phyloP scores from a whole-genome alignment of 495 filamentous ascomycete species.

The Podospora tetraspora region DNA sequence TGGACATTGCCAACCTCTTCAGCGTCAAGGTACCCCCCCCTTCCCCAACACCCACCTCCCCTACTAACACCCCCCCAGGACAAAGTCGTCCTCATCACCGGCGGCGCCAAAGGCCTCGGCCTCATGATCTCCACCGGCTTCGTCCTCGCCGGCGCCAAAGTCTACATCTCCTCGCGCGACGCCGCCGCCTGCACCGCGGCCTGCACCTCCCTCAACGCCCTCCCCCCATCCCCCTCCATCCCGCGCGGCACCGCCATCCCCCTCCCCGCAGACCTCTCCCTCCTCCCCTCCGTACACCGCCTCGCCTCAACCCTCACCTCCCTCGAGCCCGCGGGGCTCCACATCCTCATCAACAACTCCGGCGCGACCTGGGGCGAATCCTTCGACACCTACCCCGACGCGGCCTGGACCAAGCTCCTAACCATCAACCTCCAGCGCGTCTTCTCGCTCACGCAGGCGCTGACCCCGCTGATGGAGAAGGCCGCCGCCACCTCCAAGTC shows the following conservation, averaged over 20 bases:
- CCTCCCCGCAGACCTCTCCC: slow-evolving; percentile 36
- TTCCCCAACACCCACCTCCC: background rate
- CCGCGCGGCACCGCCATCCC: slow-evolving; percentile 27
- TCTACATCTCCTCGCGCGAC: slow-evolving; percentile 76
- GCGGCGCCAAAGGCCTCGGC: slow-evolving; percentile 56
- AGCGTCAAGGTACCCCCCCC: slow-evolving; percentile 50
- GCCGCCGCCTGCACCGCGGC: slow-evolving; percentile 32
- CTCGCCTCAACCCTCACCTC: slow-evolving; percentile 57
- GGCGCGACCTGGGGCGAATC: slow-evolving; percentile 73
- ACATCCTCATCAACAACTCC: slow-evolving; percentile 77
- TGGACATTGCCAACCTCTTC: slow-evolving; percentile 55
- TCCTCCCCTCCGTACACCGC: slow-evolving; percentile 48
- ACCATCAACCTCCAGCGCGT: slow-evolving; percentile 77
- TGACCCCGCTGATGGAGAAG: slow-evolving; percentile 67
- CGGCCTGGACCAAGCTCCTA: slow-evolving; percentile 68
- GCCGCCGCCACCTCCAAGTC: slow-evolving; percentile 32
- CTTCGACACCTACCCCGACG: slow-evolving; percentile 64
- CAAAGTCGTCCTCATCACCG: slow-evolving; percentile 41
- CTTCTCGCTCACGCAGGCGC: slow-evolving; percentile 69
- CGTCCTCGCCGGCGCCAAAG: slow-evolving; percentile 70
- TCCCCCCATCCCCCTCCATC: slow-evolving; percentile 4
- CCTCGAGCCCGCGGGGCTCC: slow-evolving; percentile 55
- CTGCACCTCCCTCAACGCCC: slow-evolving; percentile 25
- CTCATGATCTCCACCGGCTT: slow-evolving; percentile 80
- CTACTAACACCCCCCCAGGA: slow-evolving; percentile 17